Base-by-base conservation (phyloP, 1,284 basidiomycete species). In the Ustilago loliicola region DNA sequence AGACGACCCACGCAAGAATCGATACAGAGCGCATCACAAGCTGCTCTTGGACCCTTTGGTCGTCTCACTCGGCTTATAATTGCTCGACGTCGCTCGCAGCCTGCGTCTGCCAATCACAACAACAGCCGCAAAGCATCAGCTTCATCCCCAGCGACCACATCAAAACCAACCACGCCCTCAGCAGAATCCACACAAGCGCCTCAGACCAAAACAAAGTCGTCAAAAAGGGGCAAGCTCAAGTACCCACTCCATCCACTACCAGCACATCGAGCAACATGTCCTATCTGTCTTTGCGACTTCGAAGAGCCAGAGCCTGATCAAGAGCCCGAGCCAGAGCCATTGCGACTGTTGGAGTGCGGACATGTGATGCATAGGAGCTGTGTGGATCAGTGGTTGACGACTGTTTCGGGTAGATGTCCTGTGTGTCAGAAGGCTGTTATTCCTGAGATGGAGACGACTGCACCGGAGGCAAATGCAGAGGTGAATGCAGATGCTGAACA, bases 201-300 rank as follows among this genome's bases (percentile, higher is more conserved):
- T 32, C 23, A 25, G 23, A 8, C 27, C 15, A 53, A 30, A 11
- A 21, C 36, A 17, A 42, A 61, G 1, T 32, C 34, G 13, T 25
- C 61, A 9, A 36, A 38, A 27, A 52, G 55, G 4, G 42, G 54
- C 25, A 48, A 59, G 15, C 62, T 77, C 66, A 72, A 73, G 19
- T 80, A 82, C 65, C 80, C 81, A 9, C 73, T 82, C 29, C 71
- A 81, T 29, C 65, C 78, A 2, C 65, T 83, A 6, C 80, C 81
- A 0, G 75, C 80, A 1, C 81, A 83, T 38, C 73, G 82, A 15
- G 79, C 82, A 0, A 82, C 80, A 5, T 83, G 82, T 52, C 77
- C 82, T 5, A 83, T 83, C 75, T 83, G 82, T 42, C 72, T 83
- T n/a, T 74, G 71, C 58, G 82, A 83, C 53, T 83, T 78, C 42